A percentile compares a stretch with the other conserved stretches of the same genome.
phyloP scores from a whole-genome alignment of 1,139 yeast genomes.

The Saccharomyces hybrid region DNA sequence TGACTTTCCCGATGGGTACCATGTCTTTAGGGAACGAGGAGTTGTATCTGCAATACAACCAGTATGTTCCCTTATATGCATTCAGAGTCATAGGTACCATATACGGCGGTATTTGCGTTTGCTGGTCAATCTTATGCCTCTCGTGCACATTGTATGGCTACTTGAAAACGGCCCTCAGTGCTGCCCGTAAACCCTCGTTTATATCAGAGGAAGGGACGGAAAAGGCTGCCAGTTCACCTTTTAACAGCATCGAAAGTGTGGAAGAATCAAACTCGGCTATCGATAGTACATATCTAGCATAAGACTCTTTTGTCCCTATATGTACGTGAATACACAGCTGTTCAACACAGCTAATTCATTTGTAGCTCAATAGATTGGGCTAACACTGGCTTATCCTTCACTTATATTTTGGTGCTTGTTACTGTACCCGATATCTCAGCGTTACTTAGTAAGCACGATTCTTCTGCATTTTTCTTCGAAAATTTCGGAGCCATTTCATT shows the following conservation, averaged over 20 bases:
- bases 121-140: constrained; percentile 21
- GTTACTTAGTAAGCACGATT: neutral
- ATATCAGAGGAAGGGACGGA: neutral
- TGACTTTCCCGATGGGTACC: constrained; percentile 88
- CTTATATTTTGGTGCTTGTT: too few relatives aligned
- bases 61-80: constrained; percentile 30
- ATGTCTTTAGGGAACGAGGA: constrained; percentile 56
- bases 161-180: neutral
- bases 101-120: constrained; percentile 39
- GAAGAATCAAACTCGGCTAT: constrained; percentile 3
- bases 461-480: neutral
- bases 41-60: constrained; percentile 39
- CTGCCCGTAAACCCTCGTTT: neutral
- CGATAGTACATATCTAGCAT: neutral
- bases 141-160: constrained; percentile 11
- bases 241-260: neutral
- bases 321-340: neutral
- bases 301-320: neutral
- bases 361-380: too few relatives aligned
- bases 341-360: neutral
- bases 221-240: neutral
- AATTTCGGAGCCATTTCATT: neutral
- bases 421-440: neutral
- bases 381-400: too few relatives aligned
- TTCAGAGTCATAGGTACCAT: constrained; percentile 56